Base-by-base conservation (phyloP, 306 rosid species). In the Biancaea sappan region DNA sequence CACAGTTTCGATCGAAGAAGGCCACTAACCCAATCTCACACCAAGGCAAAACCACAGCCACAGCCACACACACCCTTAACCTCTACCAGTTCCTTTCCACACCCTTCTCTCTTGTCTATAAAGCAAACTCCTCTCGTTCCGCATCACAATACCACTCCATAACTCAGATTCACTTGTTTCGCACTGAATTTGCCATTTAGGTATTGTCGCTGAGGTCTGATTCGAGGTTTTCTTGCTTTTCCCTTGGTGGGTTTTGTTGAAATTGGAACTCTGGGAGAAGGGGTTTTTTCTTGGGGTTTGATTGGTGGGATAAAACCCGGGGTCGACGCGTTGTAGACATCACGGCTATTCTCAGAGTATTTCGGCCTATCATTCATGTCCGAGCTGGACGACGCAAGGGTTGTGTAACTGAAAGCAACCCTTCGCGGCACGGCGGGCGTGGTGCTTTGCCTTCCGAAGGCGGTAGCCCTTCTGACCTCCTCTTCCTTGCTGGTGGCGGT, bases 401-500 rank as follows among this genome's bases (percentile, higher is more conserved):
- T 86, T 87, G 88, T 66, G 73, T 89, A 69, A 83, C 74, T 67
- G 80, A 80, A 22, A 71, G 81, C 86, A 94, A 88, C 88, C 99
- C 97, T 87, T 87, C 99, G 90, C 97, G 95, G 89, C 99, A 94
- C 97, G 99, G 97, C 75, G 97, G 99, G 74, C 99, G 97, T 82
- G 99, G 99, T 64, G 99, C 99, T 76, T 62, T 92, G 91, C 99
- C 99, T 41, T 94, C 99, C 15, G 99, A 94, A 87, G 99, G 99
- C 81, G 99, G 99, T 69, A 90, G 89, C 69, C 99, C 99, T 70
- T 94, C 97, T 35, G 99, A 94, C 83, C 96, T 94, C 48, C 97
- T 94, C 86, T 94, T 94, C 80, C 97, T 94, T 0, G 99, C 99
- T 1, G 97, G 99, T 21, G 99, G 99, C 29, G 99, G 99, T 53